These are phyloP conservation scores for Pulveroboletus sp. DNA, from an alignment of 768 basidiomycete genomes.

Conservation along the genomic window DNA sequence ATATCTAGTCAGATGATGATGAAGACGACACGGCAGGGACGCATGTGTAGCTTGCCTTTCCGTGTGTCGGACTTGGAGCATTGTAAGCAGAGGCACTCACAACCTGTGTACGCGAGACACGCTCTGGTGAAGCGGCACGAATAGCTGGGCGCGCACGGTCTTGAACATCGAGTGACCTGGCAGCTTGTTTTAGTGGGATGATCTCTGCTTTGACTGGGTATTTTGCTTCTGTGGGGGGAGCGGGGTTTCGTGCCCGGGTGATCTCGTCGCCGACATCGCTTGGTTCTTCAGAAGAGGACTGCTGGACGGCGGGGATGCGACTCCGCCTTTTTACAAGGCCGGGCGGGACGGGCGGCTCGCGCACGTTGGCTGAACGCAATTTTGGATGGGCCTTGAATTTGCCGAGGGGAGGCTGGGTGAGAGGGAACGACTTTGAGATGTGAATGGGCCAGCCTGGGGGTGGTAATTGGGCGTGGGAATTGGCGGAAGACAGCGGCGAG, in stretches of 20 bases:
- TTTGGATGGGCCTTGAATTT: constrained; percentile 29
- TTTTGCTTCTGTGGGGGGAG: too few relatives aligned
- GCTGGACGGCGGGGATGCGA: constrained; percentile 22
- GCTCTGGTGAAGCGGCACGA: constrained; percentile 9
- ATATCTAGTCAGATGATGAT: constrained; percentile 8
- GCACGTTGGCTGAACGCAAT: constrained; percentile 23
- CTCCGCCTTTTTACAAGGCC: constrained; percentile 28
- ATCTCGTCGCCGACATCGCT: constrained; percentile 25
- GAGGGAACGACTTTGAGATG: constrained; percentile 29
- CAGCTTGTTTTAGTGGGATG: constrained; percentile 7
- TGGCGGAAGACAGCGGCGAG: constrained; percentile 21
- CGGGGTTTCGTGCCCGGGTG: constrained; percentile 5
- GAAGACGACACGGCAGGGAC: constrained; percentile 11
- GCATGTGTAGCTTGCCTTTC: constrained; percentile 8
- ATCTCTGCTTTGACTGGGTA: too few relatives aligned
- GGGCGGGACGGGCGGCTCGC: constrained; percentile 32
- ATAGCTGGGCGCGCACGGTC: too few relatives aligned
- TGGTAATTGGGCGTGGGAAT: constrained; percentile 24
- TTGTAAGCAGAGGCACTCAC: constrained; percentile 26
- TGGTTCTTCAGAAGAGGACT: constrained; percentile 27
- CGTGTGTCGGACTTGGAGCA: constrained; percentile 10
- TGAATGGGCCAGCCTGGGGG: constrained; percentile 29
- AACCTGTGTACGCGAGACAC: constrained; percentile 14
- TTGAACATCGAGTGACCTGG: too few relatives aligned
- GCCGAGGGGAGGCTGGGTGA: constrained; percentile 27